Evolutionary conservation across 2,329 filamentous ascomycete genomes (phyloP).

Genomic region (Colletotrichum sp.): DNA sequence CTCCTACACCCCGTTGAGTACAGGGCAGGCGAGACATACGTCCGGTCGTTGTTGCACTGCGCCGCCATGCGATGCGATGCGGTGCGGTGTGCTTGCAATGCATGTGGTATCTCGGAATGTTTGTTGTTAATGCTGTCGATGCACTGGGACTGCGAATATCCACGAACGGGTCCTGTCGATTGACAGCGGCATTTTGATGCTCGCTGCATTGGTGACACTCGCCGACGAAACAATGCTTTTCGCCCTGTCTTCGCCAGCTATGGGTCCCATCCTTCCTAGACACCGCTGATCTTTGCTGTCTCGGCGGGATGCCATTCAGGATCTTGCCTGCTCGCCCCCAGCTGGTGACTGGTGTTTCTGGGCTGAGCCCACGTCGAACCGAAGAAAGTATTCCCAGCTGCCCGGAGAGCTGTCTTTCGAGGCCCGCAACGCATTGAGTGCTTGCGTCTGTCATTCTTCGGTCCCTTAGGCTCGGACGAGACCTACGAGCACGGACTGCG

Average conservation of each 20-base stretch:
- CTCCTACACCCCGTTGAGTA: constrained; percentile 12
- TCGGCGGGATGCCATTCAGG: background rate
- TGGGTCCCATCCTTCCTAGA: background rate
- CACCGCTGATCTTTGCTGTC: constrained; percentile 6
- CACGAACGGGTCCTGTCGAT: background rate
- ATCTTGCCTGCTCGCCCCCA: constrained; percentile 14
- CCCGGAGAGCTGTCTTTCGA: background rate
- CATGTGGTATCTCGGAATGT: background rate
- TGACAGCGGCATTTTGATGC: constrained; percentile 9
- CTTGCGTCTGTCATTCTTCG: constrained; percentile 14
- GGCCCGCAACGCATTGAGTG: constrained; percentile 5
- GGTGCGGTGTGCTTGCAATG: constrained; percentile 7
- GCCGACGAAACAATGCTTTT: constrained; percentile 8
- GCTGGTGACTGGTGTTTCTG: background rate
- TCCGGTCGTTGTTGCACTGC: background rate
- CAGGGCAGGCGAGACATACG: background rate
- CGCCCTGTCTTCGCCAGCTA: constrained; percentile 10
- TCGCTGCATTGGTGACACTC: constrained; percentile 4
- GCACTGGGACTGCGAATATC: background rate
- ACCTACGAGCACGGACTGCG: constrained; percentile 15
- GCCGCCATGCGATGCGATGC: background rate
- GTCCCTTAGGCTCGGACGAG: constrained; percentile 5
- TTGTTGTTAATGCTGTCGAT: background rate
- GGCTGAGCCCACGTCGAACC: background rate
- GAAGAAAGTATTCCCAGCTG: background rate